Conservation (phyloP, 352 stramenopile species). For the Globisporangium emineosum region DNA sequence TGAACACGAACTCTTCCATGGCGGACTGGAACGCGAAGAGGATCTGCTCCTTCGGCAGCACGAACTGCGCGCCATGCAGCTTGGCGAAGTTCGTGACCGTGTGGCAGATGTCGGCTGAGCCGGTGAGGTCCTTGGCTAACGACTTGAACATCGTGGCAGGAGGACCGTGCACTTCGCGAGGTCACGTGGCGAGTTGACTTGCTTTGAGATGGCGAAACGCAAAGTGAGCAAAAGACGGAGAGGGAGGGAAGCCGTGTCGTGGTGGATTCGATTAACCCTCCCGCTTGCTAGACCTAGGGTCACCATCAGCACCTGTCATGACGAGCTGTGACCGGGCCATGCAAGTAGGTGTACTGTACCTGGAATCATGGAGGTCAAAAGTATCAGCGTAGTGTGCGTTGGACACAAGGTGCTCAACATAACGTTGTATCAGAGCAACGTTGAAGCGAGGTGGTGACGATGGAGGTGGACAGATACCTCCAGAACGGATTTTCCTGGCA, state of each 20-base stretch:
- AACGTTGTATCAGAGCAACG: not conserved
- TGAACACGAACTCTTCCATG: slow-evolving; percentile 67
- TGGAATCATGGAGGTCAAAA: not conserved
- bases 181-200: not conserved
- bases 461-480: not conserved
- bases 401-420: not conserved
- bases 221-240: slow-evolving; percentile 4
- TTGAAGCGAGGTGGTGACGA: not conserved
- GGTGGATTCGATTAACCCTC: not conserved
- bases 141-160: slow-evolving; percentile 41
- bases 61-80: slow-evolving; percentile 34
- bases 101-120: slow-evolving; percentile 50
- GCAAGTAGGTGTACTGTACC: not conserved
- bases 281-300: no score
- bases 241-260: not conserved
- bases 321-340: no score
- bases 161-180: no score
- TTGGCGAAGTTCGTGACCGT: slow-evolving; percentile 44
- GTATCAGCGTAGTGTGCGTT: not conserved
- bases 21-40: slow-evolving; percentile 47
- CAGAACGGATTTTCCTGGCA: slow-evolving; percentile 8
- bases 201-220: not conserved
- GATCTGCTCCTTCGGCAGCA: slow-evolving; percentile 54
- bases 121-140: slow-evolving; percentile 44
- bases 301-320: no score